Evolutionary conservation across 164 flowering plant species (phyloP).

Genomic region (Taxillus chinensis): DNA sequence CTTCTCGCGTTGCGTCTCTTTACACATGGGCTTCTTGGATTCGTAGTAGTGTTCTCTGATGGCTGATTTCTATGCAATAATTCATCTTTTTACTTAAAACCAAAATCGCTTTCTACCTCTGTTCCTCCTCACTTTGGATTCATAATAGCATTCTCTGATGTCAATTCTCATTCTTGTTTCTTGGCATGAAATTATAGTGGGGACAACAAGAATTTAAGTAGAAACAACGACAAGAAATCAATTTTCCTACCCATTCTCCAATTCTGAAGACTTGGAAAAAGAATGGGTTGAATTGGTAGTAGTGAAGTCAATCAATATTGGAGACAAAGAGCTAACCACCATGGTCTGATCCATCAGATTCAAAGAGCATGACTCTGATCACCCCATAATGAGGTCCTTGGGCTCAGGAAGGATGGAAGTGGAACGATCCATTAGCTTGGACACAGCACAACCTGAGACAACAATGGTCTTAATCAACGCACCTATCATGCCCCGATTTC

Average conservation of each 20-base stretch:
- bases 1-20: too few species aligned
- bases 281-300: slow-evolving; percentile 38
- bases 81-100: too few species aligned
- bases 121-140: too few species aligned
- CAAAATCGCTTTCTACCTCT: too few species aligned
- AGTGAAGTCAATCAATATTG: slow-evolving; percentile 50
- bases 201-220: too few species aligned
- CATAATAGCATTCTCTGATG: too few species aligned
- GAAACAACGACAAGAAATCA: slow-evolving; percentile 65
- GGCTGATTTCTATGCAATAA: too few species aligned
- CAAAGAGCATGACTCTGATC: slow-evolving; percentile 31
- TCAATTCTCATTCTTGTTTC: too few species aligned
- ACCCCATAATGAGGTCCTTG: slow-evolving; percentile 36
- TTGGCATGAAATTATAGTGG: too few species aligned
- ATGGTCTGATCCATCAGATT: slow-evolving; percentile 45
- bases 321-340: slow-evolving; percentile 33
- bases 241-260: slow-evolving; percentile 48
- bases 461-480: slow-evolving; percentile 27
- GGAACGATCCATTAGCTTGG: slow-evolving; percentile 47
- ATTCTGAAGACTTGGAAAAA: slow-evolving; percentile 29
- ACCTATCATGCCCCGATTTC: too few species aligned
- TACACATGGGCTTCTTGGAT: too few species aligned
- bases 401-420: slow-evolving; percentile 30
- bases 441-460: slow-evolving; percentile 27
- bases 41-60: too few species aligned